Evolutionary conservation across 2,329 filamentous ascomycete species (phyloP), one percentile per base, ranked within the genome.

Genomic region (Colletotrichum graminicola): DNA sequence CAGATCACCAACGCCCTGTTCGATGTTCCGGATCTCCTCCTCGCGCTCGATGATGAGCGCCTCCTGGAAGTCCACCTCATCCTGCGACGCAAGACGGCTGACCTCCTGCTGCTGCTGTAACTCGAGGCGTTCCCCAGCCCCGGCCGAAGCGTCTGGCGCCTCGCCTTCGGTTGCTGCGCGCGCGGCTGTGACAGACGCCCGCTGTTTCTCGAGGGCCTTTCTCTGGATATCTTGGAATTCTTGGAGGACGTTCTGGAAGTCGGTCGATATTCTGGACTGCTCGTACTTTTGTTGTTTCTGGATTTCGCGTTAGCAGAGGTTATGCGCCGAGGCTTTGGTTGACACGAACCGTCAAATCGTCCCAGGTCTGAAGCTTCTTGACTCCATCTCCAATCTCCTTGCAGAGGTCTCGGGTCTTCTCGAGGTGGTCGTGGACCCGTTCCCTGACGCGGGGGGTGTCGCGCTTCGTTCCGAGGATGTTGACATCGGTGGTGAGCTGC

Each of bases 1-100:
- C 73, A 99, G 85, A 78, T 99, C 96, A 66, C 93, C 93, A 8
- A 99, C 96, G 66, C 93, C 94, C 81, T 98, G 95, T 84, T 98
- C 96, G 77, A 99, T 99, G 79, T 97, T 97, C 73, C 95, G 92
- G 75, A 99, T 99, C 84, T 99, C 96, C 68, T 94, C 91, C 82
- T 99, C 96, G 65, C 97, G 94, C 86, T 99, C 95, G 73, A 97
- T 92, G 78, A 99, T 99, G 70, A 99, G 86, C 21, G 93, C 91
- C 76, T 99, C 96, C 79, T 99, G 96, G 84, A 98, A 99, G 79
- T 99, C 95, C 54, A 99, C 96, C 79, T 99, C 97, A 76, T 94
- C 92, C 80, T 99, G 96, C 36, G 94, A 89, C 1, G 95, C 96
- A 11, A 98, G 87, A 67, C 94, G 93, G 16, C 93, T 86, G 75